Percentiles rank a stretch among this genome's conserved stretches.
Conservation (phyloP, 257 asterid species). For the Anisodus tanguticus region DNA sequence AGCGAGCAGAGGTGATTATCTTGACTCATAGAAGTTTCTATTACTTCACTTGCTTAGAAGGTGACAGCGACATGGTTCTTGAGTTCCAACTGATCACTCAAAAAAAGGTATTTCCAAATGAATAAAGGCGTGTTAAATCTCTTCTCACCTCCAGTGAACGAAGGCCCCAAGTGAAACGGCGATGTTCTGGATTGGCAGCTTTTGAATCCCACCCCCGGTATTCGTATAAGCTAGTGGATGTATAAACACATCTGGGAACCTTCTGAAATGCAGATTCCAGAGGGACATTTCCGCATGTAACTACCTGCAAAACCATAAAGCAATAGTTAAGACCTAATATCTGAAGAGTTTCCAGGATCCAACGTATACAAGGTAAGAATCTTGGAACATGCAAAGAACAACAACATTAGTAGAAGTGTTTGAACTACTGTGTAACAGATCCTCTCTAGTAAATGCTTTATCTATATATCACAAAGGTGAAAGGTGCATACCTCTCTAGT, state of each 20-base stretch:
- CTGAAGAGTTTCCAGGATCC: not conserved
- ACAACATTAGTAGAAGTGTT: not conserved
- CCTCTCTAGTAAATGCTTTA: not conserved
- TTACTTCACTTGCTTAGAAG: not conserved
- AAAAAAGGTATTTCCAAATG: not conserved
- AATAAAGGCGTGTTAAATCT: not conserved
- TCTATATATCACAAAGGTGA: not conserved
- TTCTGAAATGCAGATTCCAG: slow-evolving; percentile 83
- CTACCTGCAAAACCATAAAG: slow-evolving; percentile 59
- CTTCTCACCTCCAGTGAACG: slow-evolving; percentile 68
- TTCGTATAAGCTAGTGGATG: slow-evolving; percentile 75
- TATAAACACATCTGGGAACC: slow-evolving; percentile 85
- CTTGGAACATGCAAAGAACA: not conserved
- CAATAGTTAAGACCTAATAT: slow-evolving; percentile 10
- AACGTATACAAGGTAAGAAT: not conserved
- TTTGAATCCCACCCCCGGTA: slow-evolving; percentile 84
- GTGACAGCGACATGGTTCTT: not conserved
- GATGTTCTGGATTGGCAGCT: slow-evolving; percentile 75
- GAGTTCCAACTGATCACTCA: not conserved
- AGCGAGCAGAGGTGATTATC: not conserved
- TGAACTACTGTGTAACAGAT: not conserved
- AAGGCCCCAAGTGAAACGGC: slow-evolving; percentile 79
- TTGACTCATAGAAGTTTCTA: not conserved
- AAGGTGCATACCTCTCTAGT: not conserved
- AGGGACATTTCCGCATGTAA: slow-evolving; percentile 88